Percentiles rank a stretch among this genome's conserved stretches.
Conservation (phyloP, 495 filamentous ascomycete species). For the Penicillium arizonense region DNA sequence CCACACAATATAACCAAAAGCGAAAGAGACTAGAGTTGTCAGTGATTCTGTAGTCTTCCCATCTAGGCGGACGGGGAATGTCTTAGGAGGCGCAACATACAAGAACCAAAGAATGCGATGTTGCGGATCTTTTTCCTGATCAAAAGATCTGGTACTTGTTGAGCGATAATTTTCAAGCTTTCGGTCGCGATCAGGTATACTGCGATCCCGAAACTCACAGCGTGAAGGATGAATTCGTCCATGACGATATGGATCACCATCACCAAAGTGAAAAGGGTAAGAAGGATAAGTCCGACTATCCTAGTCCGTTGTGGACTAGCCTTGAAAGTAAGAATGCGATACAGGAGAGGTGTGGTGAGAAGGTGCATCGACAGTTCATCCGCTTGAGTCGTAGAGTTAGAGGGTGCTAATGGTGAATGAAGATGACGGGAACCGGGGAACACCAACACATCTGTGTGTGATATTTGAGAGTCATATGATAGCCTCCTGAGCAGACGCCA, state of each 20-base stretch:
- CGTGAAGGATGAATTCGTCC: slow-evolving; percentile 33
- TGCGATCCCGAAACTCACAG: slow-evolving; percentile 20
- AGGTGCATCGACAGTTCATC: slow-evolving; percentile 38
- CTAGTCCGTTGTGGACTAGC: slow-evolving; percentile 13
- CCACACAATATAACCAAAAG: slow-evolving; percentile 30
- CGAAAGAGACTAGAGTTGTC: slow-evolving; percentile 21
- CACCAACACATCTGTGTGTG: slow-evolving; percentile 35
- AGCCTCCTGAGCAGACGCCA: slow-evolving; percentile 29
- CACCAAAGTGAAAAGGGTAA: slow-evolving; percentile 19
- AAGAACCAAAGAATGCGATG: slow-evolving; percentile 21
- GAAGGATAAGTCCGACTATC: slow-evolving; percentile 16
- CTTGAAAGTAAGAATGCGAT: slow-evolving; percentile 28
- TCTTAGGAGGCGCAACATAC: slow-evolving; percentile 11
- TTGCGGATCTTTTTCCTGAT: slow-evolving; percentile 16
- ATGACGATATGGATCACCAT: slow-evolving; percentile 33
- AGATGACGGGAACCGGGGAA: not conserved
- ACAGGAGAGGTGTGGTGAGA: slow-evolving; percentile 32
- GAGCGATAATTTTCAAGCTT: slow-evolving; percentile 21
- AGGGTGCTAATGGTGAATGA: not conserved
- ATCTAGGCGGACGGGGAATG: not conserved
- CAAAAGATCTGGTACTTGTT: slow-evolving; percentile 11
- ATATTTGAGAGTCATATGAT: slow-evolving; percentile 36
- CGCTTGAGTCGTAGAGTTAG: slow-evolving; percentile 9
- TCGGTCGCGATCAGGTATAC: slow-evolving; percentile 22
- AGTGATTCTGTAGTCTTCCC: not conserved